Base-by-base conservation (phyloP, 2,329 filamentous ascomycete species). In the Fusarium protoensiforme region DNA sequence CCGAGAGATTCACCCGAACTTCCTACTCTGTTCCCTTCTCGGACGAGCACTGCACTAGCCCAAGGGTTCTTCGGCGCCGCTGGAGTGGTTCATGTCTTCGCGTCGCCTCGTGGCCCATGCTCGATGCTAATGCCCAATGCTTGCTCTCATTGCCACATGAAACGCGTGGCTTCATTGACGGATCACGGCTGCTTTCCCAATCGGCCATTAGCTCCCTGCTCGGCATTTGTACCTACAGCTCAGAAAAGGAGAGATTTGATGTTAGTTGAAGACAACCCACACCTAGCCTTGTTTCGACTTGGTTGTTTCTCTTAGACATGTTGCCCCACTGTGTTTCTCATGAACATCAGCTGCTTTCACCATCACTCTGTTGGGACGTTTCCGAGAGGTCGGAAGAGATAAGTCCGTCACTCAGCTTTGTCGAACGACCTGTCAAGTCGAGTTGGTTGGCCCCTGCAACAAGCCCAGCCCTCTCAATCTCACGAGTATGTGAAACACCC, bases 81-180 rank as follows among this genome's bases (percentile, higher is more conserved):
- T 68, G 68, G 65, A 48, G 67, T 71, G 75, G 76, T 78, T 78
- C 74, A 43, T 72, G 65, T 68, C 64, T 67, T 64, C 11, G 51
- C 53, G 58, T 63, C 68, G 62, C 73, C 68, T 72, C 71, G 27
- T 67, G 65, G 65, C 43, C 61, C 62, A 67, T 64, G 54, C 72
- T 57, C 57, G 38, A 46, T 74, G 67, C 62, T 38, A 72, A 64
- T 36, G 71, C 48, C 24, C 59, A 41, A 64, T 56, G 64, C 54
- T 29, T 56, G 46, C n/a, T 53, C 31, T 53, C 41, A 38, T 51
- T 67, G 33, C 63, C 71, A 75, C 75, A 77, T 77, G 75, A 77
- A 77, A 77, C 75, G 53, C 58, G 48, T 38, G 56, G 67, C 73
- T 70, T 74, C 56, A 66, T 58, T 63, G 61, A 64, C 43, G 65